Evolutionary conservation across 345 rosid species (phyloP).

Genomic region (Draba incana): DNA sequence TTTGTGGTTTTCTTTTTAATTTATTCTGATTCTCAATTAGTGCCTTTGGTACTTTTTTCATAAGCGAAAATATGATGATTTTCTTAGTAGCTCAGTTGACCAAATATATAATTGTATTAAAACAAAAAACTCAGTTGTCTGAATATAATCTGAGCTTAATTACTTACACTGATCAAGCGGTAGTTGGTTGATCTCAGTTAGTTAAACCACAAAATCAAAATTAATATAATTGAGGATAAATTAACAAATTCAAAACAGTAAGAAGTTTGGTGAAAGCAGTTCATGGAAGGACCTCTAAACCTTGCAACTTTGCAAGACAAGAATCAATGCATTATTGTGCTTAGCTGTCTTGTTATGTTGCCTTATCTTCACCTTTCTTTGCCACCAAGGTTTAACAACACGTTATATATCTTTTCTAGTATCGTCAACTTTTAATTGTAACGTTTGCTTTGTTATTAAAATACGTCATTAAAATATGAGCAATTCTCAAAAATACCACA

Average conservation of each 20-base stretch:
- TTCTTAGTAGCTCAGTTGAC: too few relatives aligned
- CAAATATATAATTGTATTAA: too few relatives aligned
- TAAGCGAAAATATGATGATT: not conserved
- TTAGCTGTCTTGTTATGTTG: constrained; percentile 31
- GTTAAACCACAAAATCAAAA: constrained; percentile 39
- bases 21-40: not conserved
- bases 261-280: constrained; percentile 41
- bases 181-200: constrained; percentile 32
- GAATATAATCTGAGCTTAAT: constrained; percentile 5
- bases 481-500: too few relatives aligned
- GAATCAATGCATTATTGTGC: constrained; percentile 24
- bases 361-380: constrained; percentile 42
- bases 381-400: constrained; percentile 21
- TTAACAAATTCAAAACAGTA: constrained; percentile 23
- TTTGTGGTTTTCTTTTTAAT: not conserved
- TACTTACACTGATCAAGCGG: constrained; percentile 8
- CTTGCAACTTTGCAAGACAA: constrained; percentile 31
- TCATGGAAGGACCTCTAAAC: constrained; percentile 40
- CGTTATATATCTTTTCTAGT: constrained; percentile 4
- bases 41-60: not conserved
- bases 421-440: not conserved
- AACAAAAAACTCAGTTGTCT: not conserved
- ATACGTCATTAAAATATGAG: not conserved
- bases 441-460: constrained; percentile 33
- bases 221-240: not conserved